phyloP scores from a whole-genome alignment of 208 protist genomes.

The Trypanosoma rangeli region DNA sequence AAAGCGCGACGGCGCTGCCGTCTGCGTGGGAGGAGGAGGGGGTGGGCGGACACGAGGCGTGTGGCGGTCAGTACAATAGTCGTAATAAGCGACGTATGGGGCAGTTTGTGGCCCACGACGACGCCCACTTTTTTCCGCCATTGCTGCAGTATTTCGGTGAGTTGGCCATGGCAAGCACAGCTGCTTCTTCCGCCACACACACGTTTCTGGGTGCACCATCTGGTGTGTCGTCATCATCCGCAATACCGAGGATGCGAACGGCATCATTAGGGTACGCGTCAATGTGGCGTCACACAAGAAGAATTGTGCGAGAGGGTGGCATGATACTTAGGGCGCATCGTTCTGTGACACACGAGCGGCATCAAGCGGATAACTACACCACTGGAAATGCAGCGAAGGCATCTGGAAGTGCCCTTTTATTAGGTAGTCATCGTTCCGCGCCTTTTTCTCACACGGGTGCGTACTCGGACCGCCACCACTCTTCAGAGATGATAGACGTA shows the following conservation, averaged over 20 bases:
- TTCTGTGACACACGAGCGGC: background rate
- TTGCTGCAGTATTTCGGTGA: conserved; percentile 37
- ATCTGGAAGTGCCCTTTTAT: background rate
- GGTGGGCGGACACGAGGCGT: background rate
- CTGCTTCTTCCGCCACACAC: background rate
- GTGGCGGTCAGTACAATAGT: background rate
- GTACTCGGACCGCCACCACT: background rate
- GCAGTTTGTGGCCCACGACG: conserved; percentile 1
- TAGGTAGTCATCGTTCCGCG: background rate
- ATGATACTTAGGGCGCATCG: conserved; percentile 4
- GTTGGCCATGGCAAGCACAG: conserved; percentile 6
- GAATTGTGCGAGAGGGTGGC: background rate
- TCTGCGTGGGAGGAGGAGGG: background rate
- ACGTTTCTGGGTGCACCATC: background rate
- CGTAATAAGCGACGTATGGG: background rate
- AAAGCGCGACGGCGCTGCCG: background rate
- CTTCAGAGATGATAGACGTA: conserved; percentile 36
- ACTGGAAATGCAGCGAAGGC: background rate
- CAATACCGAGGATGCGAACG: background rate
- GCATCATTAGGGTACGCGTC: background rate
- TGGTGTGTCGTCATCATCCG: background rate
- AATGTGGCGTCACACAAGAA: background rate
- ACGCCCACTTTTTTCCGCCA: conserved; percentile 29
- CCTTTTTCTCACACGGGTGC: background rate
- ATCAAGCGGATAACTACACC: background rate